A percentile compares a stretch with the other conserved stretches of the same genome.
phyloP scores from a whole-genome alignment of 805 yeast species.

The Candida berthetii region DNA sequence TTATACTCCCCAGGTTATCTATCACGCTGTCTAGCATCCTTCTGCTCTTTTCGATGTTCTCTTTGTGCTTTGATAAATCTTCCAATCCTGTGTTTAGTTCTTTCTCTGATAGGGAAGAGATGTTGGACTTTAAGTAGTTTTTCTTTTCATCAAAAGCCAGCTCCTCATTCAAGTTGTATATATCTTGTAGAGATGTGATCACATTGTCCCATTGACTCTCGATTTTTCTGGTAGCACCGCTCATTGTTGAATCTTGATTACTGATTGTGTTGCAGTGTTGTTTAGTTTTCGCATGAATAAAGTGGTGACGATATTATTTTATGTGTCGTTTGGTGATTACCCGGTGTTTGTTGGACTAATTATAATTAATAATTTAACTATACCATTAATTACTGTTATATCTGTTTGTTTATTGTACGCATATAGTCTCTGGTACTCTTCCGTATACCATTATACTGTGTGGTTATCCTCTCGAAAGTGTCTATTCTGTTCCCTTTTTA shows the following conservation, averaged over 20 bases:
- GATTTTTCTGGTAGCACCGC: slow-evolving; percentile 19
- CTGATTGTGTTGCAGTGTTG: no score
- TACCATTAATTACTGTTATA: no score
- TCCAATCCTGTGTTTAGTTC: slow-evolving; percentile 35
- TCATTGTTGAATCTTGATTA: neutral
- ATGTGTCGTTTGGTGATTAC: no score
- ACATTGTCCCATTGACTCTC: slow-evolving; percentile 68
- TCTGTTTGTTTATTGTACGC: no score
- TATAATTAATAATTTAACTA: no score
- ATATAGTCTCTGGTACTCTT: no score
- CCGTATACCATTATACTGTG: no score
- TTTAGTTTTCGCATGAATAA: no score
- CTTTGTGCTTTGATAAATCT: slow-evolving; percentile 43
- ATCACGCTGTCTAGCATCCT: slow-evolving; percentile 34
- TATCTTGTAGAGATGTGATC: slow-evolving; percentile 60
- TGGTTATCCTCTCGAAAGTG: no score
- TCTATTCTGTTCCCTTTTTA: no score
- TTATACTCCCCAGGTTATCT: slow-evolving; percentile 40
- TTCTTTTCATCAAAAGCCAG: slow-evolving; percentile 38
- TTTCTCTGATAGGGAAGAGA: slow-evolving; percentile 26
- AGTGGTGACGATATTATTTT: no score
- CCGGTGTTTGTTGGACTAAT: no score
- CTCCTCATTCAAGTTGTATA: slow-evolving; percentile 56
- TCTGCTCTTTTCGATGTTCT: slow-evolving; percentile 49
- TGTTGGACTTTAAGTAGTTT: slow-evolving; percentile 20